phyloP scores from a whole-genome alignment of 164 flowering plant genomes.

The Umbilicus rupestris region DNA sequence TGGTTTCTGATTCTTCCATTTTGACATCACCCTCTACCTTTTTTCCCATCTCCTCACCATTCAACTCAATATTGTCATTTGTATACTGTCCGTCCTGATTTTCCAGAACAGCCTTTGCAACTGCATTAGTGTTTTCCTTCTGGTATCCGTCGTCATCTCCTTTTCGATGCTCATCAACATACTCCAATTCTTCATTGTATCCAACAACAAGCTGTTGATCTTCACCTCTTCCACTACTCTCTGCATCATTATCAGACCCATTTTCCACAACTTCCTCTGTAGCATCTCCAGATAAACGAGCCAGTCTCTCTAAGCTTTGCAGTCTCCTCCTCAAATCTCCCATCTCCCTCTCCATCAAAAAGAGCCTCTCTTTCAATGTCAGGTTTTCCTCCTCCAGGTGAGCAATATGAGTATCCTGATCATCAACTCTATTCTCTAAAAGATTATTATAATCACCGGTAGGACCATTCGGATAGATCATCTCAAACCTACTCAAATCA shows the following conservation, averaged over 20 bases:
- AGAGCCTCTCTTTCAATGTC: constrained; percentile 73
- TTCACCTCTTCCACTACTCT: constrained; percentile 34
- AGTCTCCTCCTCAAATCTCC: constrained; percentile 67
- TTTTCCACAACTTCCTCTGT: constrained; percentile 60
- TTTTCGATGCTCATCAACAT: constrained; percentile 9
- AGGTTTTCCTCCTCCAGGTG: constrained; percentile 90
- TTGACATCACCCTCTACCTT: neutral
- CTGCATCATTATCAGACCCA: constrained; percentile 40
- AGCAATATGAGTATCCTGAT: constrained; percentile 80
- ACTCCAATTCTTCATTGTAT: constrained; percentile 21
- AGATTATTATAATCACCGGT: constrained; percentile 43
- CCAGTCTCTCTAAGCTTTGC: constrained; percentile 54
- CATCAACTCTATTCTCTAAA: constrained; percentile 80
- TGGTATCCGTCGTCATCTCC: constrained; percentile 2
- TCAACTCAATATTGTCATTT: neutral
- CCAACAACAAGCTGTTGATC: constrained; percentile 17
- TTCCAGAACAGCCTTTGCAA: neutral
- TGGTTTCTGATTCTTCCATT: constrained; percentile 15
- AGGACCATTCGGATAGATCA: constrained; percentile 62
- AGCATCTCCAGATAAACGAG: constrained; percentile 23
- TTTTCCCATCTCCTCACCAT: neutral
- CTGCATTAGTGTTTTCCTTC: constrained; percentile 12
- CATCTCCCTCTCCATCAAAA: constrained; percentile 83
- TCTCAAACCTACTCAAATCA: constrained; percentile 89
- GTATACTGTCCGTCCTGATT: neutral